Percentiles rank a stretch among this genome's conserved stretches.
These are phyloP conservation scores for Xerocomus potaroensis DNA, from an alignment of 768 basidiomycete genomes.

Conservation along the genomic window DNA sequence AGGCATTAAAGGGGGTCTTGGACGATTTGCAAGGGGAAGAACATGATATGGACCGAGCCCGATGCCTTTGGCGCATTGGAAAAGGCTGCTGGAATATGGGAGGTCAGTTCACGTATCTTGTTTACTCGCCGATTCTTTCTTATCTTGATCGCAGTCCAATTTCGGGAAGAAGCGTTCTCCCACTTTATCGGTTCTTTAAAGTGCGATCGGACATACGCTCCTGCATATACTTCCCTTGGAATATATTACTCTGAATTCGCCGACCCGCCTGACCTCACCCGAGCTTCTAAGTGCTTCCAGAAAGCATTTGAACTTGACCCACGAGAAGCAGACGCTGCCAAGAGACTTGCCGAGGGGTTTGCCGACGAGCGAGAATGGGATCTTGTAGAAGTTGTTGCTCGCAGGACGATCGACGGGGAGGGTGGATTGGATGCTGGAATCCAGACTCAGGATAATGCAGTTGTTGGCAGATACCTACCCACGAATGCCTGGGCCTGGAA, in stretches of 20 bases:
- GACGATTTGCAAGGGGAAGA: constrained; percentile 41
- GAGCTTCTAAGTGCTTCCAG: constrained; percentile 94
- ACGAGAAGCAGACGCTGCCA: constrained; percentile 80
- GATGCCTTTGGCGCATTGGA: constrained; percentile 85
- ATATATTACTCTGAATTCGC: constrained; percentile 76
- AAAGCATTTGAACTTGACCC: constrained; percentile 97
- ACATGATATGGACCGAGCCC: constrained; percentile 57
- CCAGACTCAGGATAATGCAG: constrained; percentile 37
- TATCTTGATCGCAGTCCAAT: constrained; percentile 34
- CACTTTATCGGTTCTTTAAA: constrained; percentile 79
- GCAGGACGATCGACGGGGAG: constrained; percentile 89
- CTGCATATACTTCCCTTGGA: constrained; percentile 92
- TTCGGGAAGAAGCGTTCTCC: constrained; percentile 65
- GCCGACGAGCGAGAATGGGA: constrained; percentile 95
- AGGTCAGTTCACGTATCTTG: constrained; percentile 41
- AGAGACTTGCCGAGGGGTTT: constrained; percentile 80
- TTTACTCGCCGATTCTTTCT: background rate
- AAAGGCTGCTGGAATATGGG: constrained; percentile 67
- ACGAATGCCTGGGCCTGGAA: constrained; percentile 98
- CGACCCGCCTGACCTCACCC: constrained; percentile 70
- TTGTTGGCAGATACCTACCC: constrained; percentile 53
- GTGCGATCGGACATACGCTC: constrained; percentile 69
- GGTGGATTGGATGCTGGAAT: constrained; percentile 67
- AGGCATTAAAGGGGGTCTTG: constrained; percentile 47
- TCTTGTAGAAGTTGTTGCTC: constrained; percentile 90